A percentile compares a stretch with the other conserved stretches of the same genome.
Conservation (phyloP, 805 yeast genomes). For the Starmera caribaea region DNA sequence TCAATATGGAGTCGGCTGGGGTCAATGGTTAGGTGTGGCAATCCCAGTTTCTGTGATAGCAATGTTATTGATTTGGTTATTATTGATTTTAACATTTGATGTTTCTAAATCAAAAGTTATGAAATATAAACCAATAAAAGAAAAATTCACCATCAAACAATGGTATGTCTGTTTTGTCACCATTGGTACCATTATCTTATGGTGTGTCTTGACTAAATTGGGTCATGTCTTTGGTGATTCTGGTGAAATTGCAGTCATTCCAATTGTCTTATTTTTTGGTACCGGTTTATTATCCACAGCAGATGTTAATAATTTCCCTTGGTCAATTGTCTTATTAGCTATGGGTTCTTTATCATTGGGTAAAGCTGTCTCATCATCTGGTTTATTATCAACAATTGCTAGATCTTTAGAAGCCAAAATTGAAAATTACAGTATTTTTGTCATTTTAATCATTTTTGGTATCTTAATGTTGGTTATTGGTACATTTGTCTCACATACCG, state of each 20-base stretch:
- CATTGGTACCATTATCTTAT: conserved; percentile 61
- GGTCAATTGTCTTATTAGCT: conserved; percentile 92
- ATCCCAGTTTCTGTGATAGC: conserved; percentile 67
- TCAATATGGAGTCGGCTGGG: conserved; percentile 65
- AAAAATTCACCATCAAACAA: conserved; percentile 61
- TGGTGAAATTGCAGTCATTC: conserved; percentile 85
- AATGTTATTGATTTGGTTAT: conserved; percentile 59
- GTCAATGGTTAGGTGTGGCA: conserved; percentile 85
- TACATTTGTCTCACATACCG: conserved; percentile 93
- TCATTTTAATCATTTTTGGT: conserved; percentile 75
- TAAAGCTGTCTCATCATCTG: conserved; percentile 88
- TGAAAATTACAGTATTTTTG: conserved; percentile 51
- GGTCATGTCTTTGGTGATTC: conserved; percentile 76
- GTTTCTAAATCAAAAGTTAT: conserved; percentile 36
- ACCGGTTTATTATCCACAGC: conserved; percentile 75
- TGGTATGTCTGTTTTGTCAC: conserved; percentile 67
- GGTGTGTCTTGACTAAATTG: conserved; percentile 82
- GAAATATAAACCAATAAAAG: conserved; percentile 42
- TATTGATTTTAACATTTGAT: conserved; percentile 48
- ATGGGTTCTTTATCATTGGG: conserved; percentile 98
- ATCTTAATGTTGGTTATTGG: conserved; percentile 76
- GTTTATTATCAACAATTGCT: conserved; percentile 75
- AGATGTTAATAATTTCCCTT: conserved; percentile 88
- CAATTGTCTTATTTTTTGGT: conserved; percentile 81
- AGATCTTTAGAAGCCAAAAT: conserved; percentile 53